Evolutionary conservation across 139 green algal species (phyloP).

Genomic region (Volvox africanus): DNA sequence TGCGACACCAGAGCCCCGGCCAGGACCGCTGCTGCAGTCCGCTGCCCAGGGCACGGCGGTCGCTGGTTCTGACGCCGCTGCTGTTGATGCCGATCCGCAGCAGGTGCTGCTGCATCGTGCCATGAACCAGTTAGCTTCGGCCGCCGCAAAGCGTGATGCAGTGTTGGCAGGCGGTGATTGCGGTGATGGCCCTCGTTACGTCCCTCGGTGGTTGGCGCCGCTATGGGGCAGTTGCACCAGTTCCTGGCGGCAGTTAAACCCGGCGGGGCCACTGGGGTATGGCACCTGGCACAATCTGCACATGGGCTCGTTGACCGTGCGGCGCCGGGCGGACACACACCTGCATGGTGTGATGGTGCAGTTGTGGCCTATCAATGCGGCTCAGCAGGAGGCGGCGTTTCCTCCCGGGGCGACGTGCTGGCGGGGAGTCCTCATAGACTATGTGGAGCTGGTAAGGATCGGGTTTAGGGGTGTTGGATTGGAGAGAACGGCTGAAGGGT

Average conservation of each 20-base stretch:
- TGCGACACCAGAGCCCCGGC: too few species aligned
- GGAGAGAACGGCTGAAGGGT: too few species aligned
- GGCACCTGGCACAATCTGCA: conserved; percentile 4
- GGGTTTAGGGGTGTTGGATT: neutral
- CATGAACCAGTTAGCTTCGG: neutral
- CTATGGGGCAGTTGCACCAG: conserved; percentile 11
- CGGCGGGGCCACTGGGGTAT: neutral
- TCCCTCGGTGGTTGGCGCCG: conserved; percentile 5
- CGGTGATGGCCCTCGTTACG: conserved; percentile 5
- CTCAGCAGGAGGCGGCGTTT: neutral
- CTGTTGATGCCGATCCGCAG: neutral
- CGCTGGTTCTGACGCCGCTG: too few species aligned
- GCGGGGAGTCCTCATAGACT: conserved; percentile 41
- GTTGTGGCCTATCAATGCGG: neutral
- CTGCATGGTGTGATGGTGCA: conserved; percentile 40
- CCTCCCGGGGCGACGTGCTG: conserved; percentile 3
- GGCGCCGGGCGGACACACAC: conserved; percentile 12
- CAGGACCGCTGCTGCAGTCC: too few species aligned
- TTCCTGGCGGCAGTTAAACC: conserved; percentile 30
- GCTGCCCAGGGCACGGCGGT: neutral
- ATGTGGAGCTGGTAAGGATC: conserved; percentile 39
- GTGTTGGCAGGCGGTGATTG: neutral
- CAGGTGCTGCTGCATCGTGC: neutral
- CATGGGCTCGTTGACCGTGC: neutral
- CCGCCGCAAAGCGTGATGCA: neutral